phyloP scores from a whole-genome alignment of 768 basidiomycete genomes.

The Trametes maxima region DNA sequence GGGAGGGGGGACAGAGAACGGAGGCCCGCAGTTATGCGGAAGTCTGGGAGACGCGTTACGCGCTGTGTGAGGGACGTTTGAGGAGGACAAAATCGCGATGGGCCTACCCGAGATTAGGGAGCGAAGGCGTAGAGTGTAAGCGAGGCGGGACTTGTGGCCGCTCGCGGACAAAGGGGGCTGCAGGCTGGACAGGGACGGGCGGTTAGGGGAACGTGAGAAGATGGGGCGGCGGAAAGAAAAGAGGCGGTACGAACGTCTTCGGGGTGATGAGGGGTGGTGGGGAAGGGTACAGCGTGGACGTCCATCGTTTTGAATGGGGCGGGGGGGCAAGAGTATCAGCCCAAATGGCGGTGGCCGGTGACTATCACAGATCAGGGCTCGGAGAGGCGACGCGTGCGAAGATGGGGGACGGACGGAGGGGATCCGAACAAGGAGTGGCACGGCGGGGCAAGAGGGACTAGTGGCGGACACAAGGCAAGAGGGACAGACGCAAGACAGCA shows the following conservation, averaged over 20 bases:
- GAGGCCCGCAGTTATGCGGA: slow-evolving; percentile 49
- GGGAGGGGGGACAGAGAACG: slow-evolving; percentile 39
- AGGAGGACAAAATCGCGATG: slow-evolving; percentile 1
- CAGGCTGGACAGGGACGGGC: slow-evolving; percentile 10
- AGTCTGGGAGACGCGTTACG: slow-evolving; percentile 39
- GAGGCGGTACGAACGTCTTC: slow-evolving; percentile 22
- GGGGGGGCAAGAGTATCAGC: background rate
- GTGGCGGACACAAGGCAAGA: slow-evolving; percentile 9
- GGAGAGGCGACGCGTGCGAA: slow-evolving; percentile 14
- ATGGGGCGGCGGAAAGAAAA: slow-evolving; percentile 11
- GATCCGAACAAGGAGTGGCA: slow-evolving; percentile 18
- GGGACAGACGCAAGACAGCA: slow-evolving; percentile 5
- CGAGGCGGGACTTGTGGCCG: slow-evolving; percentile 24
- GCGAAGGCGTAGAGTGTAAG: slow-evolving; percentile 52
- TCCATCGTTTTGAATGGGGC: slow-evolving; percentile 7
- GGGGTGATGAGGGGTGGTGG: slow-evolving; percentile 20
- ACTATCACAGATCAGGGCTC: background rate
- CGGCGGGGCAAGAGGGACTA: slow-evolving; percentile 11
- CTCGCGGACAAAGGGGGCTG: slow-evolving; percentile 9
- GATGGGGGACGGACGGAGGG: slow-evolving; percentile 12
- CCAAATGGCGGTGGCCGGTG: background rate
- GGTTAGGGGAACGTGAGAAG: slow-evolving; percentile 11
- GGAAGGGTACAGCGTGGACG: slow-evolving; percentile 24
- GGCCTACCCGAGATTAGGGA: slow-evolving; percentile 68
- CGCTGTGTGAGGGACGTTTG: slow-evolving; percentile 2